Evolutionary conservation across 1,284 basidiomycete genomes (phyloP).

Genomic region (Golubevia pallescens): DNA sequence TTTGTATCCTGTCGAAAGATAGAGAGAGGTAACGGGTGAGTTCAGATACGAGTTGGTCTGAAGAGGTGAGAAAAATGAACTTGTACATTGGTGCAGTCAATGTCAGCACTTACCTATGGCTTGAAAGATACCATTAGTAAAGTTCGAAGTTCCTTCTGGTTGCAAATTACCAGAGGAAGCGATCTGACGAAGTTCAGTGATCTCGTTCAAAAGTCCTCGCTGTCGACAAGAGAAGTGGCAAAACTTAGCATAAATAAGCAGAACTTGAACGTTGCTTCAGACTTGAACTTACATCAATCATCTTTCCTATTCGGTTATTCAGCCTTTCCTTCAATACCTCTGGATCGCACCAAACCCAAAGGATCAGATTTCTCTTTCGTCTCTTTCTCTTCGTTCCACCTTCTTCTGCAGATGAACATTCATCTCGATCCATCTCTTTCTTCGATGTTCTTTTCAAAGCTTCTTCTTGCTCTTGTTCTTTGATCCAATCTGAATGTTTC

Average conservation of each 20-base stretch:
- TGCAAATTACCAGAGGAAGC: slow-evolving; percentile 24
- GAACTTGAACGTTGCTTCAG: neutral
- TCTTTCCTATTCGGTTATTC: slow-evolving; percentile 81
- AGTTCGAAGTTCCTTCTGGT: slow-evolving; percentile 66
- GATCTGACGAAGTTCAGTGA: slow-evolving; percentile 69
- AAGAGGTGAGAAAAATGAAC: neutral
- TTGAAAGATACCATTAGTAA: slow-evolving; percentile 87
- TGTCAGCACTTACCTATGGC: slow-evolving; percentile 76
- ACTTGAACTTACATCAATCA: slow-evolving; percentile 75
- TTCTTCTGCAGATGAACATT: slow-evolving; percentile 16
- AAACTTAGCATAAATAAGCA: slow-evolving; percentile 1
- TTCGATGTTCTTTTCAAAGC: slow-evolving; percentile 67
- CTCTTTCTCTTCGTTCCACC: slow-evolving; percentile 14
- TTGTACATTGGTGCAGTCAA: neutral
- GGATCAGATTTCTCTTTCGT: slow-evolving; percentile 75
- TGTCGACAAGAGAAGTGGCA: slow-evolving; percentile 54
- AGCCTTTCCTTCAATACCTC: slow-evolving; percentile 74
- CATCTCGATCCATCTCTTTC: slow-evolving; percentile 8
- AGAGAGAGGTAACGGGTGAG: neutral
- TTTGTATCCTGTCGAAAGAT: slow-evolving; percentile 74
- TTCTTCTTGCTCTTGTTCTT: slow-evolving; percentile 68
- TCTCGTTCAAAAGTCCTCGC: slow-evolving; percentile 85
- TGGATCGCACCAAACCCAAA: slow-evolving; percentile 88
- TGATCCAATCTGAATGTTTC: slow-evolving; percentile 74
- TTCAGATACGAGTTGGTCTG: neutral